Evolutionary conservation across 2,329 filamentous ascomycete species (phyloP), one percentile per base, ranked within the genome.

Genomic region (Pyricularia sp.): DNA sequence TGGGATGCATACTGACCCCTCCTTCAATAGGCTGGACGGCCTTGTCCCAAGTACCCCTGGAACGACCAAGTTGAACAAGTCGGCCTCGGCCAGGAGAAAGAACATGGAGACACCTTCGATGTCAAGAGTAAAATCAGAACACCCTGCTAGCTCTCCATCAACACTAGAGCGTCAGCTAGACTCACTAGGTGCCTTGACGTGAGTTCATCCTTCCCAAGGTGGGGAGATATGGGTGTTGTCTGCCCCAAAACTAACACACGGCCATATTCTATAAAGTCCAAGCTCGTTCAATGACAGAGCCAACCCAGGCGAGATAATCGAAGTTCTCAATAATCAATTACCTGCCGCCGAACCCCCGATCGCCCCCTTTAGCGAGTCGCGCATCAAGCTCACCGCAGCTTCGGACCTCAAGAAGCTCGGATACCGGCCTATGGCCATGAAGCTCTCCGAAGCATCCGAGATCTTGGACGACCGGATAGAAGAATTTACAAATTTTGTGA

Each of bases 401-500:
- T 94, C 93, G 1, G 94, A 98, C 77, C 86, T 93, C 75, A 93
- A 94, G 77, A 97, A 97, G 77, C 90, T 97, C 73, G 88, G 84
- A 0, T 99, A 98, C 80, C 95, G 94, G 76, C 92, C 93, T 1
- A 90, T 98, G 84, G 91, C 92, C 2, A 97, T 98, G 93, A 97
- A 97, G 75, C 84, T 95, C 7, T 94, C 92, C 5, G 94, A 97
- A 77, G 89, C 93, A 0, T 97, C 94, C 4, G 94, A 97, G 78
- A 92, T 97, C 64, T 85, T 98, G 9, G 95, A 99, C 79, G 94
- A 98, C 79, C 86, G 93, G 73, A 97, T 99, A 81, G 93, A 98
- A 74, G 93, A 94, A 71, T 97, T 97, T 75, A 85, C 88, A 70
- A 81, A 83, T n/a, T 78, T 93, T 1, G 84, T 97, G 5, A 89